Evolutionary conservation across 345 rosid species (phyloP), one percentile per base, ranked within the genome.

Genomic region (Lumnitzera littorea): DNA sequence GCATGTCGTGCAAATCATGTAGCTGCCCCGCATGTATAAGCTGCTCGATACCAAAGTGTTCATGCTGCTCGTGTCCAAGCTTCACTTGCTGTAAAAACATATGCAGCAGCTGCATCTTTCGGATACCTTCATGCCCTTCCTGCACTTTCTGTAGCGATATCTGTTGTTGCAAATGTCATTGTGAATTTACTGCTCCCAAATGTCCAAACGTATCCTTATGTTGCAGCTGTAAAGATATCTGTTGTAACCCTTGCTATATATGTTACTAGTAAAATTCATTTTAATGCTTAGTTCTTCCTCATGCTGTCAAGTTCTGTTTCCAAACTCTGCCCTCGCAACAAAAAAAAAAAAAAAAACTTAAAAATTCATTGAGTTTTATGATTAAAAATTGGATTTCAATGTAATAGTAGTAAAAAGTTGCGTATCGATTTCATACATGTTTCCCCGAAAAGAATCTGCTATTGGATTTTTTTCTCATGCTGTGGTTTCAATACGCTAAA

Each of bases 161-260:
- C 43, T 36, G 43, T 64, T 69, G 71, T 50, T 80, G 84, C 72
- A 77, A 36, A 36, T 36, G 43, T 36, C 43, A 36, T 36, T 80
- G 73, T 72, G 66, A 63, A 64, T 80, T 86, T 72, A 67, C 78
- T 31, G 67, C 74, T 63, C 89, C 79, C 62, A 80, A 65, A 68
- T 85, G 62, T 24, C 81, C 84, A 2, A 81, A 80, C 80, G 64
- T 74, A 58, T 75, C 72, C 31, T 62, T 66, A 53, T 65, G 67
- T 65, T 48, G 60, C 48, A 66, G 75, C 58, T 76, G 89, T 77
- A 71, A 56, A 69, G 71, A 72, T 55, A 25, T 27, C n/a, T 79
- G 80, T 53, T 81, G 86, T 72, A 75, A 76, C 57, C 84, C 84
- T 48, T 76, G 88, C 52, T 83, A 82, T 74, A 65, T 77, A 60